Percentiles rank a stretch among this genome's conserved stretches.
These are phyloP conservation scores for Hymenoscyphus salicellus DNA, from an alignment of 2,329 filamentous ascomycete genomes.

Conservation along the genomic window DNA sequence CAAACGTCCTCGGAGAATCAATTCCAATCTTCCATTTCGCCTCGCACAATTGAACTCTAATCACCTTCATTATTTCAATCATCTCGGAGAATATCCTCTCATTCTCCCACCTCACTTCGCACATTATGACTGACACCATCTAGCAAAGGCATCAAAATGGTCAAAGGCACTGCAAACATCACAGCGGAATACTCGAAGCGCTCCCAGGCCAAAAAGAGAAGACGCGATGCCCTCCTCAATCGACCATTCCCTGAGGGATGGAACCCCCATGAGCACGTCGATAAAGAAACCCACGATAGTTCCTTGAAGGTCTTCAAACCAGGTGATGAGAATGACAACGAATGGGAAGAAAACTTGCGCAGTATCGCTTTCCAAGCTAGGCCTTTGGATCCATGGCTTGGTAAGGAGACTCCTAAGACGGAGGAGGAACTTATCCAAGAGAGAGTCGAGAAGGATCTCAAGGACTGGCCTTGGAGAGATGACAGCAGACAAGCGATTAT, in stretches of 20 bases:
- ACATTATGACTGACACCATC: not conserved
- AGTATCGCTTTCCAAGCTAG: not conserved
- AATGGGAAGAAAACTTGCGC: not conserved
- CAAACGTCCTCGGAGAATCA: not conserved
- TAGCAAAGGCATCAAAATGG: not conserved
- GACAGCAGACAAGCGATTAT: not conserved
- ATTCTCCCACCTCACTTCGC: no score
- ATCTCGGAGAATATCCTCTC: not conserved
- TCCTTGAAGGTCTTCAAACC: not conserved
- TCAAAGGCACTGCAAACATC: not conserved
- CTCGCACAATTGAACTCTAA: not conserved
- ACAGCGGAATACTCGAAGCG: not conserved
- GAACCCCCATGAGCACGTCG: not conserved
- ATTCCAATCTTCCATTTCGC: not conserved
- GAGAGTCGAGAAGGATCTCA: constrained; percentile 12
- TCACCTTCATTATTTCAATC: not conserved
- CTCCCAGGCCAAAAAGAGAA: not conserved
- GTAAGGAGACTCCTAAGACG: constrained; percentile 7
- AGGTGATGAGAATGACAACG: not conserved
- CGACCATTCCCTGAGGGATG: not conserved
- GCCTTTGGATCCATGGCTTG: constrained; percentile 8
- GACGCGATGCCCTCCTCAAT: not conserved
- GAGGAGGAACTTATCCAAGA: constrained; percentile 15
- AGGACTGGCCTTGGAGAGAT: constrained; percentile 23
- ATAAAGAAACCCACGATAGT: not conserved